Evolutionary conservation across 305 asterid genomes (phyloP), one percentile per base, ranked within the genome.

Genomic region (Fraxinus dipetala): DNA sequence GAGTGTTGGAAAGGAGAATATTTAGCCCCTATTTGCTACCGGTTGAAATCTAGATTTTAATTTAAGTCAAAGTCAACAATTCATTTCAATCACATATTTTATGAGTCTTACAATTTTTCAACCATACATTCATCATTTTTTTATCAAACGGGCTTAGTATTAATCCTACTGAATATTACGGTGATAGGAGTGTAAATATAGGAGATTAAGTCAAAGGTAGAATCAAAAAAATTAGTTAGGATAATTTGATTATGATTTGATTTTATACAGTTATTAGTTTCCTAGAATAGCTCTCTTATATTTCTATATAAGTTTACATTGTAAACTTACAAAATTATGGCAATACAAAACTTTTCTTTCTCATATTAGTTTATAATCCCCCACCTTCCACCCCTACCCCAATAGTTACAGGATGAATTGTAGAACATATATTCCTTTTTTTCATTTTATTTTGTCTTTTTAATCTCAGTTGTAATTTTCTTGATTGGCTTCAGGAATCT

Each of bases 401-500:
- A 75, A 6, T 38, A 43, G 72, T 82, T 69, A 59, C 51, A 22
- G 72, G 32, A 78, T 65, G 59, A 79, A 72, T 14, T 61, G 76
- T 32, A 82, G 84, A 59, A 74, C 81, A 76, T 31, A 35, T 59
- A 65, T 61, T 77, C 65, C 8, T n/a, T 14, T 20, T 72, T 38
- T 72, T 72, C 63, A 70, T 38, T 77, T 65, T 61, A 72, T 78
- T 63, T 34, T 31, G 11, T 85, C 78, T 72, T 24, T 72, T 84
- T 75, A 56, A 30, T 77, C 78, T 73, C 77, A 54, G 79, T 69
- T 67, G 78, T 78, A 75, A 75, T 82, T 84, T 72, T 45, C 85
- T 86, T 74, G 63, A 24, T 76, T 86, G 86, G 78, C 82, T 85
- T 80, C 91, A 95, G 99, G 98, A 90, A 90, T 86, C 95, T 88